Evolutionary conservation across 306 rosid species (phyloP).

Genomic region (Cicer pinnatifidum): DNA sequence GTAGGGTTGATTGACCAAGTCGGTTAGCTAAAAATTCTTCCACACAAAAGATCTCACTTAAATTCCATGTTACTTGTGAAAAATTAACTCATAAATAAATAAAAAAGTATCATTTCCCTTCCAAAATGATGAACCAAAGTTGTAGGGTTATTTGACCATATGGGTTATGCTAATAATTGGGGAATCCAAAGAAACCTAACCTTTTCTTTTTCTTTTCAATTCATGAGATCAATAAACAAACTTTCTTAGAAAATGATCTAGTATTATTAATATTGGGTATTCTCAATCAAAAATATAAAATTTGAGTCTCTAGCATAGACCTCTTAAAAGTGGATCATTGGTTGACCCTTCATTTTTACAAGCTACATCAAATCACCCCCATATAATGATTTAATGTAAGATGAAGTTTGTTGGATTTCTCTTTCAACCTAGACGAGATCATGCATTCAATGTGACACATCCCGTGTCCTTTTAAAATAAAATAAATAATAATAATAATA

Average conservation of each 20-base stretch:
- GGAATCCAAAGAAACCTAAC: background rate
- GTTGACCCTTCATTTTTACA: no score
- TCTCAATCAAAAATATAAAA: no score
- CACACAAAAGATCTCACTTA: background rate
- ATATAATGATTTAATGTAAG: no score
- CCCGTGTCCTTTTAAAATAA: no score
- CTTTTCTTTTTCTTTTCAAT: background rate
- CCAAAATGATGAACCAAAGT: background rate
- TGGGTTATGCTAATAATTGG: conserved; percentile 15
- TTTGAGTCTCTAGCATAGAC: no score
- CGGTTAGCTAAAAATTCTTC: background rate
- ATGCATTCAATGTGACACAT: no score
- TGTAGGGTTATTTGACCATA: background rate
- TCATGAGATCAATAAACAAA: background rate
- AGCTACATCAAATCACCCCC: no score
- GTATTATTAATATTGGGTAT: no score
- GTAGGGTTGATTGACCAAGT: background rate
- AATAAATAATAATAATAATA: no score
- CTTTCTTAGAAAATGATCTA: background rate
- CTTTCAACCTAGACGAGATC: no score
- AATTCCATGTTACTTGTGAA: conserved; percentile 13
- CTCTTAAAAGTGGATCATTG: no score
- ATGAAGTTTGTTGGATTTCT: no score
- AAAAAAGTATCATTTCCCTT: conserved; percentile 10
- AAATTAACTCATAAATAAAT: background rate